Percentiles rank a stretch among this genome's conserved stretches.
phyloP scores from a whole-genome alignment of 2,329 filamentous ascomycete species.

The Fusarium sp. region DNA sequence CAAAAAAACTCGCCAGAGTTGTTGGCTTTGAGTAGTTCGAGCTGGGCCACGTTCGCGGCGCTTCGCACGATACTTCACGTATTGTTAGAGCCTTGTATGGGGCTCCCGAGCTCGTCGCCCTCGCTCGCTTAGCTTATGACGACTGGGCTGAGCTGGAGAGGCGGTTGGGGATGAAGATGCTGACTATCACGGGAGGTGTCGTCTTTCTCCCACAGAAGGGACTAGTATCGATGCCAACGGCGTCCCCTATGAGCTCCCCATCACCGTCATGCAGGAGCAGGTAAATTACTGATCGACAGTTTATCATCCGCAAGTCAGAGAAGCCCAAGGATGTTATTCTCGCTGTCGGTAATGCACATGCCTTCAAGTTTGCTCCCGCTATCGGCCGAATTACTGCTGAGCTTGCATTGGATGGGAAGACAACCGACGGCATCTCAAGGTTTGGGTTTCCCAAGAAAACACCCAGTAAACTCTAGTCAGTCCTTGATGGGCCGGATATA shows the following conservation, averaged over 20 bases:
- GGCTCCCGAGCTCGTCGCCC: slow-evolving; percentile 21
- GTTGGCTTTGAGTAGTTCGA: no score
- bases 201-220: slow-evolving; percentile 25
- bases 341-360: background rate
- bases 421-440: slow-evolving; percentile 29
- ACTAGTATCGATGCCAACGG: background rate
- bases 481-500: background rate
- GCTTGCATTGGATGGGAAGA: background rate
- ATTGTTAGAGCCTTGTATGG: slow-evolving; percentile 29
- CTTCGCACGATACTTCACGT: slow-evolving; percentile 14
- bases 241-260: background rate
- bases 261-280: background rate
- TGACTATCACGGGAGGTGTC: slow-evolving; percentile 26
- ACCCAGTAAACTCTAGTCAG: background rate
- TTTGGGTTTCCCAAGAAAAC: slow-evolving; percentile 9
- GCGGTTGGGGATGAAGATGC: slow-evolving; percentile 6
- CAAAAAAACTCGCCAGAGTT: no score
- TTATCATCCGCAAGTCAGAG: background rate
- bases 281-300: slow-evolving; percentile 8
- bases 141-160: slow-evolving; percentile 24
- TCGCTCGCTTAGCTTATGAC: slow-evolving; percentile 27
- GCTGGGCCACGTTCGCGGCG: background rate
- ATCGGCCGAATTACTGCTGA: background rate
- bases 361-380: background rate
- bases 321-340: background rate